Evolutionary conservation across 192 early-diverging fungal genomes (phyloP), one percentile per base, ranked within the genome.

Genomic region (Chytriomyces hyalinus): DNA sequence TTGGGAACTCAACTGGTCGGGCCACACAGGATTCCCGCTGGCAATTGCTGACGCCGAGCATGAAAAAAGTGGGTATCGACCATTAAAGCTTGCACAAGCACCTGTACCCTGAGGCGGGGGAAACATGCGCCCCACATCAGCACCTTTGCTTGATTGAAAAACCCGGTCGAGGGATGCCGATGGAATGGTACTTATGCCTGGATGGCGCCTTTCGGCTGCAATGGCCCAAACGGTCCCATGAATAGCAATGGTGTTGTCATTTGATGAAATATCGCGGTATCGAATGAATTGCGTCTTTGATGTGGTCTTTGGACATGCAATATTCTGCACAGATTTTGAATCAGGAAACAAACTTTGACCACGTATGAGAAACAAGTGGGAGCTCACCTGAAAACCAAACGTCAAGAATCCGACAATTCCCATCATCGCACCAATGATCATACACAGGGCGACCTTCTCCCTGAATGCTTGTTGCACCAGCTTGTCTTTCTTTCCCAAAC

Each of bases 401-500:
- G 82, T 87, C 66, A 87, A 64, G 70, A 83, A 84, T 20, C 76
- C 85, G 48, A 87, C 83, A 15, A 73, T 61, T 6, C 13, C 57
- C 80, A 84, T 85, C 51, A 87, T 57, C 0, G 81, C 13, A 49
- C 47, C 53, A 60, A 84, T 84, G 67, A 87, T 84, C 43, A 81
- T 78, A 78, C 83, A 84, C 26, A 88, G 78, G 7, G 87, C 83
- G 43, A 86, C 61, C 72, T 84, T 87, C 73, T 87, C 85, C 17
- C 85, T 67, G 78, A 73, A 87, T 5, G 85, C 85, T 70, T 87
- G 85, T 61, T 80, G 81, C 44, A 82, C 77, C 51, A 60, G 49
- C 46, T 20, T 43, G 67, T 81, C 83, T 60, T 65, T 66, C 63
- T 80, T 76, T 26, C 82, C 82, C 4, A 79, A 70, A 10, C 43